phyloP scores from a whole-genome alignment of 2,329 filamentous ascomycete genomes.

The Paecilomyces sp. region DNA sequence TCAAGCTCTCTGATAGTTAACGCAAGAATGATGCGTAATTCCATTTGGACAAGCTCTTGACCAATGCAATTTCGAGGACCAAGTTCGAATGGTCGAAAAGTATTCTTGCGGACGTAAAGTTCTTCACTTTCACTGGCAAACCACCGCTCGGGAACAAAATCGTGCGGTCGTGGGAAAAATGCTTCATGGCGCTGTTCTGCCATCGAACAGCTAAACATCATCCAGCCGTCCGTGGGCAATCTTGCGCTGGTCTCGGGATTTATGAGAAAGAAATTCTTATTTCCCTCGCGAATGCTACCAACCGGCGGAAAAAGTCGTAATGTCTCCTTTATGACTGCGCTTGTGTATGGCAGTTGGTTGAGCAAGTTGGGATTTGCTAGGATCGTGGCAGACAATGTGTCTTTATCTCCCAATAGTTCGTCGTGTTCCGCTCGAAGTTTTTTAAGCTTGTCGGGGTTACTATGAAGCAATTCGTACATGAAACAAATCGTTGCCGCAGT shows the following conservation, averaged over 20 bases:
- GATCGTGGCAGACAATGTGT: slow-evolving; percentile 31
- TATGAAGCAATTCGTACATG: slow-evolving; percentile 30
- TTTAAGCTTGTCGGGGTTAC: slow-evolving; percentile 24
- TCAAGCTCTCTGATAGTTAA: slow-evolving; percentile 5
- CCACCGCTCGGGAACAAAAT: neutral
- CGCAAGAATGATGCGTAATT: slow-evolving; percentile 22
- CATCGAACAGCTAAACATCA: too few relatives aligned
- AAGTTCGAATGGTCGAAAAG: slow-evolving; percentile 44
- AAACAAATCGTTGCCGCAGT: slow-evolving; percentile 22
- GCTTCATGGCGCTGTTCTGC: neutral
- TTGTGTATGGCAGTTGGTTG: slow-evolving; percentile 47
- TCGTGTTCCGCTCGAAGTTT: slow-evolving; percentile 46
- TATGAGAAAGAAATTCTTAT: neutral
- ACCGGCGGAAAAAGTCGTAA: slow-evolving; percentile 46
- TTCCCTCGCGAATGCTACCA: neutral
- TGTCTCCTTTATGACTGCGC: slow-evolving; percentile 49
- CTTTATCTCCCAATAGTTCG: slow-evolving; percentile 41
- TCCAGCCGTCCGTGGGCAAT: neutral
- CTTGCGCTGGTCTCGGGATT: neutral
- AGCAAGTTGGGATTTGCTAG: slow-evolving; percentile 38
- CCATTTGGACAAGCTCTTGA: slow-evolving; percentile 41
- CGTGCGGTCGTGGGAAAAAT: slow-evolving; percentile 1
- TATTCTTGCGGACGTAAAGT: slow-evolving; percentile 14
- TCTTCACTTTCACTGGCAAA: neutral
- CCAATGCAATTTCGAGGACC: slow-evolving; percentile 45